phyloP scores from a whole-genome alignment of 768 basidiomycete species.

The Mycena filopes region DNA sequence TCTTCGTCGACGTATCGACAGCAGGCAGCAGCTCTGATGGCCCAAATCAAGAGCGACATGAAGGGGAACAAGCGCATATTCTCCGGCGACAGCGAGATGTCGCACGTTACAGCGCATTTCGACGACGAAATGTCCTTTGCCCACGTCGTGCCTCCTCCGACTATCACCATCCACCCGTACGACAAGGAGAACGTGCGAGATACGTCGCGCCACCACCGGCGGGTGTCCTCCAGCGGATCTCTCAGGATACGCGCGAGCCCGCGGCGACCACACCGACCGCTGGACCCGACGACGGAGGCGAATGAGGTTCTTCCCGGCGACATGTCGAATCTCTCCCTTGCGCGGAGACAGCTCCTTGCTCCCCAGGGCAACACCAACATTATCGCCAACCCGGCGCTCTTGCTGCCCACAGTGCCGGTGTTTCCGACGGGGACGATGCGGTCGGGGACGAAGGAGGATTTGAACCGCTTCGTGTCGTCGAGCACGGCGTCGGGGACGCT shows the following conservation, averaged over 20 bases:
- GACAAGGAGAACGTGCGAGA: slow-evolving; percentile 33
- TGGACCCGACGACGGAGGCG: slow-evolving; percentile 53
- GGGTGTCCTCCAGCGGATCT: slow-evolving; percentile 19
- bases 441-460: slow-evolving; percentile 69
- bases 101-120: slow-evolving; percentile 50
- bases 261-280: slow-evolving; percentile 49
- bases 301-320: slow-evolving; percentile 53
- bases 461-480: slow-evolving; percentile 91
- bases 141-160: slow-evolving; percentile 23
- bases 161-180: slow-evolving; percentile 19
- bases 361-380: slow-evolving; percentile 34
- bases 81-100: slow-evolving; percentile 71
- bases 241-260: slow-evolving; percentile 49
- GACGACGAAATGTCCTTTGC: slow-evolving; percentile 43
- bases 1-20: slow-evolving; percentile 78
- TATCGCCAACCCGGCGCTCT: slow-evolving; percentile 37
- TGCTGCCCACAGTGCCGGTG: slow-evolving; percentile 41
- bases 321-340: slow-evolving; percentile 56
- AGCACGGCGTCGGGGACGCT: slow-evolving; percentile 84
- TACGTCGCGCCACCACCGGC: slow-evolving; percentile 31
- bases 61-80: slow-evolving; percentile 78
- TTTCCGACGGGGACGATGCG: slow-evolving; percentile 66
- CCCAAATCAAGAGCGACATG: slow-evolving; percentile 85
- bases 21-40: slow-evolving; percentile 85
- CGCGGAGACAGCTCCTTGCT: slow-evolving; percentile 43